These are phyloP conservation scores for Geoglossum glabrum DNA, from an alignment of 495 filamentous ascomycete species.

Conservation along the genomic window DNA sequence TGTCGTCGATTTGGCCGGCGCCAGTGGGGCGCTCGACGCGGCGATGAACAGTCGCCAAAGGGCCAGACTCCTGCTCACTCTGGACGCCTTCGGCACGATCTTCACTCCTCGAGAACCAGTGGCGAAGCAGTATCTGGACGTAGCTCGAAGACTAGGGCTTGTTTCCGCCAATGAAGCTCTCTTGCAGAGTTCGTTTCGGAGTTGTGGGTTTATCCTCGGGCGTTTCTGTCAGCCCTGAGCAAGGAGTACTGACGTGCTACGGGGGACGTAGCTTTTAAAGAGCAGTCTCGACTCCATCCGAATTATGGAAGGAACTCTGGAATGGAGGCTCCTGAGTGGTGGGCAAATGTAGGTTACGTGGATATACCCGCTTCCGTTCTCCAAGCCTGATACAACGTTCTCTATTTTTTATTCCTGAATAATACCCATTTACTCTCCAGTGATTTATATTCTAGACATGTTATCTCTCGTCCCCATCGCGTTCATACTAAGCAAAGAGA, in stretches of 20 bases:
- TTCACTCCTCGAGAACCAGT: constrained; percentile 42
- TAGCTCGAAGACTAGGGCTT: constrained; percentile 38
- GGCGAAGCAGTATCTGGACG: constrained; percentile 37
- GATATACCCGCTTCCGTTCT: constrained; percentile 4
- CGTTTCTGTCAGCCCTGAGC: neutral
- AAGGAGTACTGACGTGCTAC: constrained; percentile 4
- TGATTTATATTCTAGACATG: no score
- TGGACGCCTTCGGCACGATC: constrained; percentile 64
- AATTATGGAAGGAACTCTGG: constrained; percentile 46
- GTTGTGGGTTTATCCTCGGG: constrained; percentile 6
- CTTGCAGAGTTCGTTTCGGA: constrained; percentile 21
- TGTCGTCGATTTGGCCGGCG: neutral
- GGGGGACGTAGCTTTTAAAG: constrained; percentile 25
- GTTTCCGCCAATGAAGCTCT: constrained; percentile 15
- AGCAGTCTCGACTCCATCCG: constrained; percentile 28
- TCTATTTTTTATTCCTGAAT: neutral
- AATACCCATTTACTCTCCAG: neutral
- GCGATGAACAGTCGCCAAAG: neutral
- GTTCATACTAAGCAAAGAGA: no score
- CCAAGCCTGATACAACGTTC: neutral
- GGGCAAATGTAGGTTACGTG: constrained; percentile 34
- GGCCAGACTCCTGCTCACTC: constrained; percentile 36
- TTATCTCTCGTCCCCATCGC: no score
- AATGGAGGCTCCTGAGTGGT: constrained; percentile 43
- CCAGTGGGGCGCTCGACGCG: neutral